Conservation (phyloP, 805 yeast species). For the Starmerella kuoi region DNA sequence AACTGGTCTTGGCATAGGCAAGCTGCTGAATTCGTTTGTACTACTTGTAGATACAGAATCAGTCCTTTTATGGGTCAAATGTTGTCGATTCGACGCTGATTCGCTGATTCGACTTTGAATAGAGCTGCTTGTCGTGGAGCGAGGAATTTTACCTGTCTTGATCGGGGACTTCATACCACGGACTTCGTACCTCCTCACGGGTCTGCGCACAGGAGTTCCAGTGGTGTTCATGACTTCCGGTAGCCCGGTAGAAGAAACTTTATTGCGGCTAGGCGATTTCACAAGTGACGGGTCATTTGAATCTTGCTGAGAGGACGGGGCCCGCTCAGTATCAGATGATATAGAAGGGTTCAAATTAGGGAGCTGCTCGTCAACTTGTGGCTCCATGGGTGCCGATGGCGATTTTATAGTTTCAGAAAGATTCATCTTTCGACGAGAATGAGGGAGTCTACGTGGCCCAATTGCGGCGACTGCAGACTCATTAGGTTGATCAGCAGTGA, state of each 20-base stretch:
- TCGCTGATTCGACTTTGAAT: neutral
- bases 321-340: neutral
- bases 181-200: neutral
- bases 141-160: neutral
- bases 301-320: neutral
- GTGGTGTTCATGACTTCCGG: neutral
- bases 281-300: too few species aligned
- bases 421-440: neutral
- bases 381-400: too few species aligned
- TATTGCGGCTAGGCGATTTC: neutral
- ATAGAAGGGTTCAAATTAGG: too few species aligned
- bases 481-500: neutral
- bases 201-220: neutral
- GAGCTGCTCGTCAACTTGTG: too few species aligned
- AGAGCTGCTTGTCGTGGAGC: neutral
- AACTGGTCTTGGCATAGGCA: too few species aligned
- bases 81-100: too few species aligned
- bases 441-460: neutral
- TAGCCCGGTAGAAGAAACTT: neutral
- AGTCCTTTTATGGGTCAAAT: too few species aligned
- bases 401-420: neutral
- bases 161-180: neutral
- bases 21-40: too few species aligned
- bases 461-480: neutral
- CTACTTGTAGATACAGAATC: too few species aligned